Evolutionary conservation across 805 yeast species (phyloP).

Genomic region (Metschnikowia dekortorum): DNA sequence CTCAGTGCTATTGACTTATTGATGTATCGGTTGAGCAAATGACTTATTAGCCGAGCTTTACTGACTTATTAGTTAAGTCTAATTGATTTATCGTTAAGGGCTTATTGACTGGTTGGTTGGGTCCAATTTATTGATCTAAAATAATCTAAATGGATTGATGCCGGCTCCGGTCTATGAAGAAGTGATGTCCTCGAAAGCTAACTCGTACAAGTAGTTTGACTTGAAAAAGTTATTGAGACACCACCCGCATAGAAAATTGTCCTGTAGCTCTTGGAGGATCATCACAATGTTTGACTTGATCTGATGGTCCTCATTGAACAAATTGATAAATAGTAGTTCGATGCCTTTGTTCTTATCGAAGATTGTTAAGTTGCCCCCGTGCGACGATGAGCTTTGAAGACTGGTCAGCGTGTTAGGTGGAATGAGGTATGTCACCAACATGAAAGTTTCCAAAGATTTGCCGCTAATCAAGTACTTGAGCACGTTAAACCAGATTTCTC

Average conservation of each 20-base stretch:
- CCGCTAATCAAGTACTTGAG: constrained; percentile 41
- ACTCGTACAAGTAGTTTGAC: constrained; percentile 36
- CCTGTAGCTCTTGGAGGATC: constrained; percentile 42
- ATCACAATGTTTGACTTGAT: constrained; percentile 36
- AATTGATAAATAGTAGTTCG: constrained; percentile 36
- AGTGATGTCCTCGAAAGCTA: constrained; percentile 35
- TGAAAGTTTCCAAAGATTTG: constrained; percentile 35
- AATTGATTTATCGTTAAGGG: no score
- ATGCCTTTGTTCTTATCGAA: constrained; percentile 44
- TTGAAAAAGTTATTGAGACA: constrained; percentile 34
- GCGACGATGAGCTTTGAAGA: constrained; percentile 32
- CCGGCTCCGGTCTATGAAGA: background rate
- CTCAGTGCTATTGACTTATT: no score
- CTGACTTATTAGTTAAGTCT: no score
- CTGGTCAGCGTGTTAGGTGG: constrained; percentile 39
- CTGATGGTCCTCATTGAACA: constrained; percentile 39
- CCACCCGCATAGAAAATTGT: constrained; percentile 44
- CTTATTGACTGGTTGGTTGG: no score
- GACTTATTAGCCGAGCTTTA: no score
- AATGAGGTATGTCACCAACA: constrained; percentile 36
- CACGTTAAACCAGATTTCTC: constrained; percentile 41
- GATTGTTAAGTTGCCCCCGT: constrained; percentile 37
- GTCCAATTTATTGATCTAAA: background rate
- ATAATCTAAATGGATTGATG: background rate
- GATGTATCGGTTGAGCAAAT: no score